phyloP scores from a whole-genome alignment of 2,329 filamentous ascomycete genomes.

The Pseudohalonectria lignicola region DNA sequence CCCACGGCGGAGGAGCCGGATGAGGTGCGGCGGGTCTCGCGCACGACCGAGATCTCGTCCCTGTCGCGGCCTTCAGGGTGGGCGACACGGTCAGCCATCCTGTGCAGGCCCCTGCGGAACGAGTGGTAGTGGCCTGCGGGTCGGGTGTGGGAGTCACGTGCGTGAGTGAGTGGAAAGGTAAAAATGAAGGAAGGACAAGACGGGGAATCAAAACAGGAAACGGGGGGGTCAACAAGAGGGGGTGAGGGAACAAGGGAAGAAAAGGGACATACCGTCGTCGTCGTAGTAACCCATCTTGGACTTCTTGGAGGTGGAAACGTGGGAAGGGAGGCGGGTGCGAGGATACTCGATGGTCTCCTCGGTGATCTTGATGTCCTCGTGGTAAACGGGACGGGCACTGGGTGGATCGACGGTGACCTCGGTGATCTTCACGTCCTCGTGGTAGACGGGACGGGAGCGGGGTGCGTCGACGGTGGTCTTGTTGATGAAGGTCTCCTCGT shows the following conservation, averaged over 20 bases:
- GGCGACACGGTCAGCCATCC: conserved; percentile 43
- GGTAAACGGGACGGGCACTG: conserved; percentile 32
- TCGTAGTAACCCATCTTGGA: conserved; percentile 59
- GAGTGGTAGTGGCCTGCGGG: conserved; percentile 45
- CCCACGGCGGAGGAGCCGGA: conserved; percentile 18
- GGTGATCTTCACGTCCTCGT: conserved; percentile 18
- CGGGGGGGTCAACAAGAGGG: conserved; percentile 6
- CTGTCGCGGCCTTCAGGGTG: conserved; percentile 37
- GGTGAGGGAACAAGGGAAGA: conserved; percentile 6
- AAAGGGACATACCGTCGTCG: conserved; percentile 39
- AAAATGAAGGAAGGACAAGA: conserved; percentile 4
- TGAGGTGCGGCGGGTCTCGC: conserved; percentile 26
- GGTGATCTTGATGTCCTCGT: conserved; percentile 47
- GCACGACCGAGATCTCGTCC: conserved; percentile 35
- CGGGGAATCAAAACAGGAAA: too few species aligned
- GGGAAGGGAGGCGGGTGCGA: conserved; percentile 23
- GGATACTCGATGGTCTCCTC: conserved; percentile 54
- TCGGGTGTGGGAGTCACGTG: too few species aligned
- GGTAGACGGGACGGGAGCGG: conserved; percentile 15
- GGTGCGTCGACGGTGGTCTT: conserved; percentile 24
- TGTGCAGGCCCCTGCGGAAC: conserved; percentile 38
- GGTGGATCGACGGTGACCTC: conserved; percentile 23
- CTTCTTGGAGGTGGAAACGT: conserved; percentile 27
- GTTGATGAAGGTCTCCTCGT: conserved; percentile 22
- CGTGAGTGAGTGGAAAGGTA: too few species aligned